phyloP scores from a whole-genome alignment of 73 alveolate genomes.

The Urostyla sp. region DNA sequence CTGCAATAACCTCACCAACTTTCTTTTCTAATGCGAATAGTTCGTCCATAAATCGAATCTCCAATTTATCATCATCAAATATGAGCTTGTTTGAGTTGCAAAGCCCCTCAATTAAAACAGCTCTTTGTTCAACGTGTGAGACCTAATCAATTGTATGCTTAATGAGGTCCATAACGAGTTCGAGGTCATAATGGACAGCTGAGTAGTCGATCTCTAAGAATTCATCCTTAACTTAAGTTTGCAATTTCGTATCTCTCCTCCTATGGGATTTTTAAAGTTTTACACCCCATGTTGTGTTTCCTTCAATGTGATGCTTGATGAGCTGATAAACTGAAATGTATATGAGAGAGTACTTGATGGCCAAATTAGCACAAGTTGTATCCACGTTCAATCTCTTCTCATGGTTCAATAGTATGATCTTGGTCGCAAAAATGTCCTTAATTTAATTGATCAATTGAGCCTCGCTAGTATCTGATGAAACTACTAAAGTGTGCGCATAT shows the following conservation, averaged over 20 bases:
- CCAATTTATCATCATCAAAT: conserved; percentile 55
- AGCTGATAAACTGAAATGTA: conserved; percentile 59
- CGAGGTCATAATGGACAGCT: conserved; percentile 63
- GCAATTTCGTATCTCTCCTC: conserved; percentile 42
- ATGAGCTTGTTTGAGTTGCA: conserved; percentile 57
- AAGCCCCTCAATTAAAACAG: conserved; percentile 61
- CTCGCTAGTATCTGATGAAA: not conserved
- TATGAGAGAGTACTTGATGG: conserved; percentile 59
- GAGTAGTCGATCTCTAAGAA: conserved; percentile 65
- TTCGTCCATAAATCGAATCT: conserved; percentile 74
- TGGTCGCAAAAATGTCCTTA: conserved; percentile 32
- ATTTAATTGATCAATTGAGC: conserved; percentile 22
- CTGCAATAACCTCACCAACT: conserved; percentile 69
- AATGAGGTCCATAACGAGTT: conserved; percentile 32
- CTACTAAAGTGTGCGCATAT: not conserved
- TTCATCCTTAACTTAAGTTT: conserved; percentile 60
- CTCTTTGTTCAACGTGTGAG: conserved; percentile 26
- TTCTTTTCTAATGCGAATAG: conserved; percentile 62
- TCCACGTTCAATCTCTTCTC: conserved; percentile 68
- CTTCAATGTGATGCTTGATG: conserved; percentile 64
- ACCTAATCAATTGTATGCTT: conserved; percentile 30
- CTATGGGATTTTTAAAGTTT: conserved; percentile 47
- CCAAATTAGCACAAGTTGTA: conserved; percentile 68
- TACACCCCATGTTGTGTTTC: conserved; percentile 45
- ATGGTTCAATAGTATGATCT: conserved; percentile 63